These are phyloP conservation scores for Scedosporium apiospermum DNA, from an alignment of 2,329 filamentous ascomycete genomes.

Conservation along the genomic window DNA sequence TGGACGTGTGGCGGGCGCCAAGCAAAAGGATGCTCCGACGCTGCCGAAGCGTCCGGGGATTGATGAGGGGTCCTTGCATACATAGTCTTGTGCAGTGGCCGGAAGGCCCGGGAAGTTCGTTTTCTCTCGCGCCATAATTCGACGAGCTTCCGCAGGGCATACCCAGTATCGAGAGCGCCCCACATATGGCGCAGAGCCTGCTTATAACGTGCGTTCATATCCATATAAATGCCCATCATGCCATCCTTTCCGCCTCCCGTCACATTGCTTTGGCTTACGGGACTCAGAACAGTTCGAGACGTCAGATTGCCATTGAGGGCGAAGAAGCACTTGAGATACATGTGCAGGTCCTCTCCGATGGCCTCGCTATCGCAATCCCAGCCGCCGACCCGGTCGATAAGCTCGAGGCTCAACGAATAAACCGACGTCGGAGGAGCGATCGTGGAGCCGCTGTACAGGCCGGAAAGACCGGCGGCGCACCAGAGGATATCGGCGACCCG, in stretches of 20 bases:
- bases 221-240: constrained; percentile 41
- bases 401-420: constrained; percentile 57
- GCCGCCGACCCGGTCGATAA: constrained; percentile 60
- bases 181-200: constrained; percentile 70
- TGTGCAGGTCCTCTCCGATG: constrained; percentile 68
- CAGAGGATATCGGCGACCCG: constrained; percentile 65
- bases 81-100: constrained; percentile 43
- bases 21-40: too few relatives aligned
- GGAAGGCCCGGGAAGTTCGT: constrained; percentile 43
- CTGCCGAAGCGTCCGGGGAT: background rate
- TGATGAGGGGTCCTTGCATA: constrained; percentile 15
- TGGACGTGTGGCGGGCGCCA: background rate
- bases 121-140: constrained; percentile 49
- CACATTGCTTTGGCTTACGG: constrained; percentile 65
- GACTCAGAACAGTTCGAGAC: constrained; percentile 53
- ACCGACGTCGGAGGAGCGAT: constrained; percentile 65
- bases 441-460: constrained; percentile 52
- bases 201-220: constrained; percentile 57
- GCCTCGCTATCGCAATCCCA: constrained; percentile 64
- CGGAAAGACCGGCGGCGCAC: constrained; percentile 62
- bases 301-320: constrained; percentile 61
- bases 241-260: constrained; percentile 47
- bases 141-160: constrained; percentile 47
- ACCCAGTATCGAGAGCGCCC: constrained; percentile 62
- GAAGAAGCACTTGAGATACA: constrained; percentile 73